Conservation (phyloP, 129 eudicot species). For the Flaveria brownii region DNA sequence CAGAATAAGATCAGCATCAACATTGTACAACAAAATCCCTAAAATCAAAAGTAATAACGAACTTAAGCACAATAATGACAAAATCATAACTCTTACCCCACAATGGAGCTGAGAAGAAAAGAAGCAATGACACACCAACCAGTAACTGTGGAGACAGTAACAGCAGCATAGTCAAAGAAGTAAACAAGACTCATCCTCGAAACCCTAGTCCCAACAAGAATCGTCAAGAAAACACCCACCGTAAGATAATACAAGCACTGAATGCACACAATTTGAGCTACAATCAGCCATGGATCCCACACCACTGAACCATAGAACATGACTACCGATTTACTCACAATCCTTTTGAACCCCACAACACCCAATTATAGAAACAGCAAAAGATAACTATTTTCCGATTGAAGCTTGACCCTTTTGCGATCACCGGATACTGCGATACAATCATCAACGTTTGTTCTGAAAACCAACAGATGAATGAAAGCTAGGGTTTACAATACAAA, state of each 20-base stretch:
- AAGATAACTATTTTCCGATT: neutral
- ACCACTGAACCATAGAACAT: slow-evolving; percentile 97
- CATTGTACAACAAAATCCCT: neutral
- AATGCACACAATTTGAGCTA: slow-evolving; percentile 87
- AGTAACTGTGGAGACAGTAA: slow-evolving; percentile 63
- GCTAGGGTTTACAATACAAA: slow-evolving; percentile 19
- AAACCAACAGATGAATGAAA: slow-evolving; percentile 7
- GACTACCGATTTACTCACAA: slow-evolving; percentile 24
- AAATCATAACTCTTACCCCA: slow-evolving; percentile 50
- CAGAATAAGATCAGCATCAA: neutral
- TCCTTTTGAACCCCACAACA: neutral
- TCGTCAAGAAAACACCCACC: slow-evolving; percentile 53
- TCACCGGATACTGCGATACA: slow-evolving; percentile 1
- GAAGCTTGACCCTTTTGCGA: too few relatives aligned
- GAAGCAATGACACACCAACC: slow-evolving; percentile 91
- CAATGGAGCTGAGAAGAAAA: slow-evolving; percentile 59
- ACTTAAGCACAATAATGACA: neutral
- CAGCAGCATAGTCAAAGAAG: slow-evolving; percentile 82
- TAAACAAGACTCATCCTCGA: slow-evolving; percentile 74
- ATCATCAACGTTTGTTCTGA: neutral
- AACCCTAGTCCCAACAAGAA: slow-evolving; percentile 81
- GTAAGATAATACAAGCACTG: slow-evolving; percentile 84
- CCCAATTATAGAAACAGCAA: slow-evolving; percentile 19
- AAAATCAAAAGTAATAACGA: slow-evolving; percentile 10
- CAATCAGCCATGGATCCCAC: slow-evolving; percentile 99